These are phyloP conservation scores for Kewa caespitosa DNA, from an alignment of 179 eudicot genomes.

Conservation along the genomic window DNA sequence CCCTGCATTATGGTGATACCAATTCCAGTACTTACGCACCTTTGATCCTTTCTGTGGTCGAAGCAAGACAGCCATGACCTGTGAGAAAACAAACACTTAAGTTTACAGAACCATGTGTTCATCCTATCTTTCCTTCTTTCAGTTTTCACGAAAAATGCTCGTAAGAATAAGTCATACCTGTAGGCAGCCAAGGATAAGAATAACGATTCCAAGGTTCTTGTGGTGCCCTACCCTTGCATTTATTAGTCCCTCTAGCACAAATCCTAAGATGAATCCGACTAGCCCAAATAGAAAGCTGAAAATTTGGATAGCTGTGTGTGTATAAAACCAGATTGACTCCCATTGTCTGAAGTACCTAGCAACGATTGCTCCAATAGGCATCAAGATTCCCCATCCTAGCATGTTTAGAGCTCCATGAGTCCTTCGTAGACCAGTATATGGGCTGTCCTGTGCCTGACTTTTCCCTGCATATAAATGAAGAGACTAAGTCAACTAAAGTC, in stretches of 20 bases:
- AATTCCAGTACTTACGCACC: slow-evolving; percentile 83
- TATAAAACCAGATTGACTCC: slow-evolving; percentile 91
- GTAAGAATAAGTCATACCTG: slow-evolving; percentile 51
- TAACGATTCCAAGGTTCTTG: slow-evolving; percentile 57
- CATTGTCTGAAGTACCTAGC: slow-evolving; percentile 66
- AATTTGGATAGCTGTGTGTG: slow-evolving; percentile 54
- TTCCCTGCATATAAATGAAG: slow-evolving; percentile 39
- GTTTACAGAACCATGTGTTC: neutral
- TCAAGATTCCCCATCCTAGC: slow-evolving; percentile 80
- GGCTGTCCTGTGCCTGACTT: slow-evolving; percentile 33
- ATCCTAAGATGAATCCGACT: slow-evolving; percentile 62
- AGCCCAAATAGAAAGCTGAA: slow-evolving; percentile 61
- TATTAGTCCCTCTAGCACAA: slow-evolving; percentile 48
- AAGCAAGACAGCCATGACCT: slow-evolving; percentile 67
- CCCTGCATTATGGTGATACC: slow-evolving; percentile 74
- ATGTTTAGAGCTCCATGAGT: slow-evolving; percentile 78
- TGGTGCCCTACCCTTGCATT: slow-evolving; percentile 42
- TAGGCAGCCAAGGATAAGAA: slow-evolving; percentile 63
- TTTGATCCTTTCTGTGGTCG: slow-evolving; percentile 72
- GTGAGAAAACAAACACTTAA: neutral
- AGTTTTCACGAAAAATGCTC: too few relatives aligned
- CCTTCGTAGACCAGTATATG: slow-evolving; percentile 46
- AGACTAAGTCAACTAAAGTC: neutral
- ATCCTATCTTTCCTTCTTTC: neutral
- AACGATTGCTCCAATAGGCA: slow-evolving; percentile 65